Percentiles rank a stretch among this genome's conserved stretches.
These are phyloP conservation scores for Pulveroboletus sp. DNA, from an alignment of 768 basidiomycete genomes.

Conservation along the genomic window DNA sequence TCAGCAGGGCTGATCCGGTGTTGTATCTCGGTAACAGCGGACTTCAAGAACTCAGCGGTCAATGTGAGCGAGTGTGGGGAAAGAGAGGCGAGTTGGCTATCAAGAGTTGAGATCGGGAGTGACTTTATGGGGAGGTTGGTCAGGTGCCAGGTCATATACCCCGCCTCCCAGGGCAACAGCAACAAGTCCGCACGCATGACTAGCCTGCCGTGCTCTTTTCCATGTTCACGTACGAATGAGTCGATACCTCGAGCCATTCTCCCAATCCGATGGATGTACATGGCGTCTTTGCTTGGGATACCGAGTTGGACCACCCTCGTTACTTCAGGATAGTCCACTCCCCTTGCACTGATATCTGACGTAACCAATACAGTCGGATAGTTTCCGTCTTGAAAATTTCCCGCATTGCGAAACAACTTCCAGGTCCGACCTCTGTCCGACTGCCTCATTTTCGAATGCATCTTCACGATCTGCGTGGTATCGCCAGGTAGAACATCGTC, in stretches of 20 bases:
- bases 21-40: slow-evolving; percentile 29
- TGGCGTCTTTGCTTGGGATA: slow-evolving; percentile 59
- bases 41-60: slow-evolving; percentile 23
- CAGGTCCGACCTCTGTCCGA: slow-evolving; percentile 25
- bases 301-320: slow-evolving; percentile 92
- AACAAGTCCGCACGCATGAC: slow-evolving; percentile 66
- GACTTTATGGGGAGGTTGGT: slow-evolving; percentile 65
- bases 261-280: slow-evolving; percentile 84
- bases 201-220: not conserved
- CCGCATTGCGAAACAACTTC: slow-evolving; percentile 8
- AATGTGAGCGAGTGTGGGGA: slow-evolving; percentile 9
- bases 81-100: slow-evolving; percentile 9
- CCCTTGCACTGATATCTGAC: slow-evolving; percentile 85
- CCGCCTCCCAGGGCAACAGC: slow-evolving; percentile 72
- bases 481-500: slow-evolving; percentile 46
- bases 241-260: slow-evolving; percentile 71
- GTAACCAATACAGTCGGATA: slow-evolving; percentile 64
- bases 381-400: slow-evolving; percentile 22
- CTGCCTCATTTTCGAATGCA: slow-evolving; percentile 64
- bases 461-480: slow-evolving; percentile 63
- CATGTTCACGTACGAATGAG: slow-evolving; percentile 34
- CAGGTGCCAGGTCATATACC: slow-evolving; percentile 60
- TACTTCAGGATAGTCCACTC: slow-evolving; percentile 84
- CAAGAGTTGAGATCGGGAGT: slow-evolving; percentile 31
- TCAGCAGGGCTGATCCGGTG: slow-evolving; percentile 43